These are phyloP conservation scores for Exophiala sp. DNA, from an alignment of 2,329 filamentous ascomycete genomes.

Conservation along the genomic window DNA sequence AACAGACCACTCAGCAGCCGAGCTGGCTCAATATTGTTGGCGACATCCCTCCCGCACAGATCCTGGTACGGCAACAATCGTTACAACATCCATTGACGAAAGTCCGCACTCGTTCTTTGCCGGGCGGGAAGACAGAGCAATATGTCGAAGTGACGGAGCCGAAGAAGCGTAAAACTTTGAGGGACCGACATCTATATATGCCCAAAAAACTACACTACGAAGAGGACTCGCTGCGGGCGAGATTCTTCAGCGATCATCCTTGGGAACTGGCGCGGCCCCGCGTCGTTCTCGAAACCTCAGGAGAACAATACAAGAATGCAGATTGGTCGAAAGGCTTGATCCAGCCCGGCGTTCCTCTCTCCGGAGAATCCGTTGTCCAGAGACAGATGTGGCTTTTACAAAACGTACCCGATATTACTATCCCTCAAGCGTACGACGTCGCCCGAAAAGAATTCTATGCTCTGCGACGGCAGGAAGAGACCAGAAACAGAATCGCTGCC, in stretches of 20 bases:
- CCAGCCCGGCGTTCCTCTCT: slow-evolving; percentile 69
- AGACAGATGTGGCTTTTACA: slow-evolving; percentile 81
- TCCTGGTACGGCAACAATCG: slow-evolving; percentile 53
- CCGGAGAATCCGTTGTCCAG: slow-evolving; percentile 89
- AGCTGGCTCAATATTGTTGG: slow-evolving; percentile 53
- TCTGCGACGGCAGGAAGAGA: slow-evolving; percentile 72
- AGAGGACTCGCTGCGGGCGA: slow-evolving; percentile 72
- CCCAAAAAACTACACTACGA: slow-evolving; percentile 72
- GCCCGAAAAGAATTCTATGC: slow-evolving; percentile 88
- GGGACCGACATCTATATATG: slow-evolving; percentile 66
- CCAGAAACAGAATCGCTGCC: slow-evolving; percentile 71
- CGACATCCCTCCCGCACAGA: slow-evolving; percentile 55
- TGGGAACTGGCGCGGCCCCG: slow-evolving; percentile 92
- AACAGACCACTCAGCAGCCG: slow-evolving; percentile 35
- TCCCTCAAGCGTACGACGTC: slow-evolving; percentile 71
- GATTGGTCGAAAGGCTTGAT: slow-evolving; percentile 55
- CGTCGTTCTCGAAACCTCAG: slow-evolving; percentile 76
- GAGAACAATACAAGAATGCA: slow-evolving; percentile 67
- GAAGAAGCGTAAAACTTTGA: slow-evolving; percentile 47
- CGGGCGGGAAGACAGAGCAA: slow-evolving; percentile 22
- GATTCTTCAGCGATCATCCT: slow-evolving; percentile 90
- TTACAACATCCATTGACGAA: slow-evolving; percentile 41
- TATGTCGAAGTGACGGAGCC: slow-evolving; percentile 17
- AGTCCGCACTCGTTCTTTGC: slow-evolving; percentile 35
- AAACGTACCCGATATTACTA: slow-evolving; percentile 52